A percentile compares a stretch with the other conserved stretches of the same genome.
Conservation (phyloP, 108 stramenopile species). For the Conticribra weissflogii region DNA sequence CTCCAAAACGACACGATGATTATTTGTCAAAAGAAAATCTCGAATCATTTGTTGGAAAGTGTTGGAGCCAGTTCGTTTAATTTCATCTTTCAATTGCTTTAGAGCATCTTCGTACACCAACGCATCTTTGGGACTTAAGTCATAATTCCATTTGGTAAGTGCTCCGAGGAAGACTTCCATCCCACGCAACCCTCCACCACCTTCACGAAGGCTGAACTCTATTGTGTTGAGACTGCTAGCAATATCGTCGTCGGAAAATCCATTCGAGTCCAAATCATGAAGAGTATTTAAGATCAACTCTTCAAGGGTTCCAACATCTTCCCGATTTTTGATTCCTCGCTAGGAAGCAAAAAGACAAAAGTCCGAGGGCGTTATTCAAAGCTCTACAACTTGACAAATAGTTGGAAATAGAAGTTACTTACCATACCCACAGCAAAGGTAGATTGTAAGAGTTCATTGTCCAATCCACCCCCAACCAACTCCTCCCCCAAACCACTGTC, state of each 20-base stretch:
- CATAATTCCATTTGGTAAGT: slow-evolving; percentile 89
- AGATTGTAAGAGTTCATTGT: slow-evolving; percentile 63
- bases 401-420: too few species aligned
- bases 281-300: slow-evolving; percentile 65
- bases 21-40: slow-evolving; percentile 73
- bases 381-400: too few species aligned
- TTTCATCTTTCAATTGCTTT: slow-evolving; percentile 69
- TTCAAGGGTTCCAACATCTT: slow-evolving; percentile 58
- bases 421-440: slow-evolving; percentile 78
- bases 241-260: slow-evolving; percentile 78
- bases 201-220: slow-evolving; percentile 82
- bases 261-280: slow-evolving; percentile 57
- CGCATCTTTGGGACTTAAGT: slow-evolving; percentile 63
- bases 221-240: slow-evolving; percentile 85
- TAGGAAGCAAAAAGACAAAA: not conserved
- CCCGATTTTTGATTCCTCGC: slow-evolving; percentile 62
- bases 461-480: slow-evolving; percentile 68
- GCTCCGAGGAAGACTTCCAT: slow-evolving; percentile 80
- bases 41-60: slow-evolving; percentile 73
- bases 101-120: slow-evolving; percentile 77
- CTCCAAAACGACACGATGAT: slow-evolving; percentile 72
- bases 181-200: slow-evolving; percentile 77
- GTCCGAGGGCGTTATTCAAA: too few species aligned
- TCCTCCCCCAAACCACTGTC: slow-evolving; percentile 57
- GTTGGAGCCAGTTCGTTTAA: slow-evolving; percentile 57